phyloP scores from a whole-genome alignment of 2,329 filamentous ascomycete species.

The Arthroderma sp. region DNA sequence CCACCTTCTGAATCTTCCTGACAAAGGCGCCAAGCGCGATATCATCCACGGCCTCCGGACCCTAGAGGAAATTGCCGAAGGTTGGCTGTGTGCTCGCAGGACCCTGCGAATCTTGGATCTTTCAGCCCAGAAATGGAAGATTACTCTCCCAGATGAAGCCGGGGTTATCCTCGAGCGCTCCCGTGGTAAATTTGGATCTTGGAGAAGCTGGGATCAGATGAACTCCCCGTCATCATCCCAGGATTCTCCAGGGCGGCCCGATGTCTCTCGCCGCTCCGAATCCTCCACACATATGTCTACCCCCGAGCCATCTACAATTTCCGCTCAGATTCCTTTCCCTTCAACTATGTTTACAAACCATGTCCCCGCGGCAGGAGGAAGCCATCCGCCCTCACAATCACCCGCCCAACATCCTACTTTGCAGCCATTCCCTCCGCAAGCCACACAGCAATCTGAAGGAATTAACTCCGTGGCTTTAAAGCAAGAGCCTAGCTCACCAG shows the following conservation, averaged over 20 bases:
- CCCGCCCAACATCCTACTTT: too few species aligned
- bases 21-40: conserved; percentile 80
- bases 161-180: conserved; percentile 60
- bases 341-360: too few species aligned
- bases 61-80: conserved; percentile 87
- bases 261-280: background rate
- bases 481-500: too few species aligned
- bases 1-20: conserved; percentile 80
- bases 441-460: too few species aligned
- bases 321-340: too few species aligned
- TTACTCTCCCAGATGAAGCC: conserved; percentile 76
- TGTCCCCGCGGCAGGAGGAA: too few species aligned
- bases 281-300: conserved; percentile 4
- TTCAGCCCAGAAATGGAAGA: conserved; percentile 76
- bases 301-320: background rate
- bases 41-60: conserved; percentile 84
- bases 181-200: conserved; percentile 66
- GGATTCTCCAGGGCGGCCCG: conserved; percentile 4
- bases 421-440: too few species aligned
- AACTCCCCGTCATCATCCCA: conserved; percentile 36
- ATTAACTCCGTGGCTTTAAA: too few species aligned
- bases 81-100: conserved; percentile 80
- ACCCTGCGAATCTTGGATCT: conserved; percentile 76
- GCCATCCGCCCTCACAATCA: too few species aligned
- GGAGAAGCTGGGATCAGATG: conserved; percentile 44